phyloP scores from a whole-genome alignment of 257 asterid species.

The Solanum bukasovii region DNA sequence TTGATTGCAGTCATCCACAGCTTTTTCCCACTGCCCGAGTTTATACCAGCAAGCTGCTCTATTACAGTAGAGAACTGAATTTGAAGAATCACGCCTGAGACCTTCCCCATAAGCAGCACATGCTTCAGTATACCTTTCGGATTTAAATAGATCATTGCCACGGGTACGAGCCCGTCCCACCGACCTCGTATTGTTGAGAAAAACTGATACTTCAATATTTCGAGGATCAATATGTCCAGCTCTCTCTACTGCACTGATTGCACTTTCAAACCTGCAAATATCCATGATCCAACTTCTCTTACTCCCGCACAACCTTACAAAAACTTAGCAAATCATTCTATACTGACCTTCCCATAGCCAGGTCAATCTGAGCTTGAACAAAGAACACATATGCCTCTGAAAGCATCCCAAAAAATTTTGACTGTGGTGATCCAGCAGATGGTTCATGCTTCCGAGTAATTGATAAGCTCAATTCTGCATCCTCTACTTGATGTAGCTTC shows the following conservation, averaged over 20 bases:
- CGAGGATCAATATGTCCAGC: slow-evolving; percentile 53
- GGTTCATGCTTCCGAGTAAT: slow-evolving; percentile 26
- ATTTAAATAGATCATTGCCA: slow-evolving; percentile 80
- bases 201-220: slow-evolving; percentile 42
- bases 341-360: slow-evolving; percentile 75
- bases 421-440: slow-evolving; percentile 14
- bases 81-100: slow-evolving; percentile 61
- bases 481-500: slow-evolving; percentile 66
- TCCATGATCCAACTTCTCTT: slow-evolving; percentile 1
- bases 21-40: slow-evolving; percentile 67
- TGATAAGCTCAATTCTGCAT: slow-evolving; percentile 38
- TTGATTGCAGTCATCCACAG: slow-evolving; percentile 75
- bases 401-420: slow-evolving; percentile 53
- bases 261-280: slow-evolving; percentile 68
- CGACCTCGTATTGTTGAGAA: slow-evolving; percentile 44
- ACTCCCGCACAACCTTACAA: not conserved
- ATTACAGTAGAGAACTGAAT: slow-evolving; percentile 85
- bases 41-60: slow-evolving; percentile 97
- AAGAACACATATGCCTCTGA: slow-evolving; percentile 59
- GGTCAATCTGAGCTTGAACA: slow-evolving; percentile 62
- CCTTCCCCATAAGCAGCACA: slow-evolving; percentile 89
- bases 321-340: not conserved
- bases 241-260: slow-evolving; percentile 49
- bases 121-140: slow-evolving; percentile 90
- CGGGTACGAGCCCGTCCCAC: slow-evolving; percentile 75